Evolutionary conservation across 805 yeast genomes (phyloP), one percentile per base, ranked within the genome.

Genomic region (Saccharomycopsis sp.): DNA sequence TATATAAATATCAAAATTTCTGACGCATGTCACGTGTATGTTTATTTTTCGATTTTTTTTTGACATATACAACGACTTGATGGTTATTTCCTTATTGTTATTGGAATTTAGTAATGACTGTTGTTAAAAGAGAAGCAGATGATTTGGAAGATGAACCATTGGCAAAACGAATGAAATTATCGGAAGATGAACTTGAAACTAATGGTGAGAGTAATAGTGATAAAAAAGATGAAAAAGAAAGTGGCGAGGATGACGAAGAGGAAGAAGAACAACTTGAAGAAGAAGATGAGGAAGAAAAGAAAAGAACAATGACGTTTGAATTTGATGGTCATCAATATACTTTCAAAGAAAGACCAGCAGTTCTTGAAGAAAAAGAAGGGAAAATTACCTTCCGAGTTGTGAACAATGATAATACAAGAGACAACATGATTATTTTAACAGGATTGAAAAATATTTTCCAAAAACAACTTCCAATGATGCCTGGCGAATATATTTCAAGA

Each of bases 381-480:
- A 80, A 83, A 54, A 93, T 93, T 49, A 96, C 90, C 61, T 90
- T 93, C 58, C 71, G 97, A 45, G 99, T 93, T 26, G 99, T 93
- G 22, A 93, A 93, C 63, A 90, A 93, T 65, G 97, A 93, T 61
- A 86, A 88, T 58, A 72, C 88, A 2, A 73, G 74, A 50, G 98
- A 93, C 56, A 86, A 77, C 61, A 68, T 93, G 69, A 86, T 93
- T 71, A 90, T 93, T 40, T 68, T 93, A 51, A 93, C 97, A 0
- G 99, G 99, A 1, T 65, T 93, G 51, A 93, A 93, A 64, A 93
- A 90, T 60, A 90, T 93, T 53, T 93, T 93, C 62, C 98, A 93
- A 61, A 89, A 89, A 57, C 99, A 93, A 65, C 72, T 93, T 51
- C 99, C 99, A 1, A 90, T 93, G 64, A 93, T 93, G 99, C 99